Conservation (phyloP, 2,329 filamentous ascomycete genomes). For the Neofusicoccum umdonicola region DNA sequence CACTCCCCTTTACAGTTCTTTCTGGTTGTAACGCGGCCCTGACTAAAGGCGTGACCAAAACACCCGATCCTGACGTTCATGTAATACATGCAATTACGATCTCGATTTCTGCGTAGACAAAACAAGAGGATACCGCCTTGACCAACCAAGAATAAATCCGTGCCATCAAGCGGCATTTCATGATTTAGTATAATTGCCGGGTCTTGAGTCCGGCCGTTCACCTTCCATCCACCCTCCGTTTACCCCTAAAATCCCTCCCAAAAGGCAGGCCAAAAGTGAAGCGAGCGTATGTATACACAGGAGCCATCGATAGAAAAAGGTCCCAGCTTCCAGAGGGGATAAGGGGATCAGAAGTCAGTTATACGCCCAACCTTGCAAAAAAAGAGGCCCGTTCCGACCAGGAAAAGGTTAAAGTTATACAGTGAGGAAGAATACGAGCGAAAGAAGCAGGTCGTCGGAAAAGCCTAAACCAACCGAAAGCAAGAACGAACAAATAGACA, state of each 20-base stretch:
- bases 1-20: no score
- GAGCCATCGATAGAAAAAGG: not conserved
- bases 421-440: not conserved
- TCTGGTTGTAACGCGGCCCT: no score
- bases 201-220: not conserved
- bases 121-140: no score
- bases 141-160: no score
- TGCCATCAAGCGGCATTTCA: not conserved
- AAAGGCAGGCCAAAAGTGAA: not conserved
- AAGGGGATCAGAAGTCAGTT: not conserved
- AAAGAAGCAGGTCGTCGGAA: not conserved
- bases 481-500: not conserved
- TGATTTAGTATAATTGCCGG: not conserved
- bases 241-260: not conserved
- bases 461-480: not conserved
- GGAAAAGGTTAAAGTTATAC: not conserved
- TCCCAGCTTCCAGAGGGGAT: not conserved
- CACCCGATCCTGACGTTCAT: no score
- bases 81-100: no score
- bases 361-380: not conserved
- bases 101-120: no score
- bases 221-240: not conserved
- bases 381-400: not conserved
- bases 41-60: no score
- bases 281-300: not conserved